Evolutionary conservation across 2,329 filamentous ascomycete species (phyloP), one percentile per base, ranked within the genome.

Genomic region (Ceratocystis diversiconidia): DNA sequence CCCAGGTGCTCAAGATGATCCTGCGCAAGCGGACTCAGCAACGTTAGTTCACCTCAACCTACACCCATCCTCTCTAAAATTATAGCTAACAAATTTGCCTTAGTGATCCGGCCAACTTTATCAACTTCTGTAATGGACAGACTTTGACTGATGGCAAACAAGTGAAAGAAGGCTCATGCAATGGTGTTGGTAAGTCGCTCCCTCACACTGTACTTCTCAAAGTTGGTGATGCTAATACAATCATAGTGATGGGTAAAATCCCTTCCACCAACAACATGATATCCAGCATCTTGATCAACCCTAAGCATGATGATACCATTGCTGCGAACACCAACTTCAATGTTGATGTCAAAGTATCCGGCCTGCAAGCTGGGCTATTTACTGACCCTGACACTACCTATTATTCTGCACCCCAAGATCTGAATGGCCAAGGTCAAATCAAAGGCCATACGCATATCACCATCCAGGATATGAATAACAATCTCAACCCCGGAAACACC

Each of bases 131-230:
- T 71, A 15, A 10, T n/a, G 81, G 79, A 59, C 70, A 79, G 72
- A 79, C 76, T 0, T 72, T 84, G 61, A 86, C 84, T 69, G 84
- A 87, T 70, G 85, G 84, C 70, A 73, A 79, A 32, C 84, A 87
- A 72, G 76, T 80, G 63, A 76, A 76, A 67, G 73, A 70, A 3
- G 85, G 85, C 22, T 87, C 84, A 44, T 87, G 85, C 75, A 87
- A 87, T 72, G 81, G 81, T 72, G 79, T 85, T 69, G 75, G 81
- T 82, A 77, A 73, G 80, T 77, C n/a, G 46, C 48, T 10, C 8
- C 10, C 7, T 41, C 30, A 30, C 5, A 48, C n/a, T 19, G 2
- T 32, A 5, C 15, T 5, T n/a, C 8, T 36, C 22, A 2, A 25
- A 52, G 17, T 15, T 50, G 3, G 19, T 60, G 41, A 71, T 70